phyloP scores from a whole-genome alignment of 148 eudicot genomes.

The Rhododendron kiyosumense region DNA sequence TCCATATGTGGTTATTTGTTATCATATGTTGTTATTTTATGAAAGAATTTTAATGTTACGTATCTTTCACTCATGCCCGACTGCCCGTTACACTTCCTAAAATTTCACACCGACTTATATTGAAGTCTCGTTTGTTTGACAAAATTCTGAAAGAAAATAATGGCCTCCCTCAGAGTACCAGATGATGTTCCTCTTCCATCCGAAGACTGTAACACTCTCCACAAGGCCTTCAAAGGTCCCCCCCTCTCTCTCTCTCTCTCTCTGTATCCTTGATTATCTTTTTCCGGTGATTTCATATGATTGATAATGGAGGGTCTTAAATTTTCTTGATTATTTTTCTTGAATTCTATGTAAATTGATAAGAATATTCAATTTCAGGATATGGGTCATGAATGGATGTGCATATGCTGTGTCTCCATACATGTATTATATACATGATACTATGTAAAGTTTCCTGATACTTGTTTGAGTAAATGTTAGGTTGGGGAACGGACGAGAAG shows the following conservation, averaged over 20 bases:
- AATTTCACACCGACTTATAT: not conserved
- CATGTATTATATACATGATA: not conserved
- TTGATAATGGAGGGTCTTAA: not conserved
- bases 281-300: not conserved
- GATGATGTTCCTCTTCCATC: constrained; percentile 1
- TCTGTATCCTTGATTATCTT: not conserved
- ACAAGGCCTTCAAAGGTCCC: not conserved
- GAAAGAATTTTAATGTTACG: not conserved
- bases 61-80: not conserved
- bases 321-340: not conserved
- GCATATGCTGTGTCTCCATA: not conserved
- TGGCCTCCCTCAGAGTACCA: not conserved
- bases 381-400: not conserved
- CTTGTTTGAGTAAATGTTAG: constrained; percentile 21
- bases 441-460: not conserved
- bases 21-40: too few relatives aligned
- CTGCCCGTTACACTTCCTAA: not conserved
- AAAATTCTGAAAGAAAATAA: not conserved
- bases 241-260: not conserved
- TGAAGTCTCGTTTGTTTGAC: not conserved
- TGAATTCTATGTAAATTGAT: not conserved
- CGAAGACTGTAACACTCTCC: not conserved
- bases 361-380: not conserved
- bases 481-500: constrained; percentile 65
- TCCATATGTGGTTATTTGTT: too few relatives aligned